phyloP scores from a whole-genome alignment of 768 basidiomycete genomes.

The Trametes cingulata region DNA sequence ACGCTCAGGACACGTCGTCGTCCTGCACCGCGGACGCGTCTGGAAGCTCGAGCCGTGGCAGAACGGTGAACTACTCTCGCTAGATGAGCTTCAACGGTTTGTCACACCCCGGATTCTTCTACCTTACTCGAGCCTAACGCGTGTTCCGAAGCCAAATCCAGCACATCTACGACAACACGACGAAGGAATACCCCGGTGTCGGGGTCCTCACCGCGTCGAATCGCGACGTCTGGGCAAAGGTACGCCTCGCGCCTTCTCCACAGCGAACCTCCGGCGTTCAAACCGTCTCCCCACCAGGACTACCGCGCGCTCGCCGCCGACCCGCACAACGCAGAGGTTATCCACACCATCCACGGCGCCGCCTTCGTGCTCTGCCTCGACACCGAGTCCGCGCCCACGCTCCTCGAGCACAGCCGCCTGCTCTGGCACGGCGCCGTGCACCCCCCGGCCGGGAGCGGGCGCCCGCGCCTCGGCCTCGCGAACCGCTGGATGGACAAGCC shows the following conservation, averaged over 20 bases:
- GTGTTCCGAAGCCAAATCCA: conserved; percentile 58
- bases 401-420: conserved; percentile 63
- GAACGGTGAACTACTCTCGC: conserved; percentile 59
- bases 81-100: conserved; percentile 65
- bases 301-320: conserved; percentile 61
- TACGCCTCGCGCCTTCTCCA: conserved; percentile 30
- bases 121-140: background rate
- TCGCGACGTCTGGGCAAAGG: conserved; percentile 89
- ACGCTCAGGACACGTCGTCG: conserved; percentile 76
- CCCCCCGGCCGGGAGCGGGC: background rate
- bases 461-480: conserved; percentile 48
- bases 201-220: conserved; percentile 79
- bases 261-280: no score
- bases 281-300: conserved; percentile 44
- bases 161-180: conserved; percentile 67
- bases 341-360: conserved; percentile 78
- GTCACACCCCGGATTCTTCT: conserved; percentile 9
- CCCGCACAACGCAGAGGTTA: conserved; percentile 59
- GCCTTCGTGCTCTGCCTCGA: conserved; percentile 87
- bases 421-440: conserved; percentile 79
- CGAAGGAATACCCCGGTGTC: conserved; percentile 64
- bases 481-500: conserved; percentile 94
- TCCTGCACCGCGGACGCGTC: conserved; percentile 80
- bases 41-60: conserved; percentile 75
- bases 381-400: conserved; percentile 49